phyloP scores from a whole-genome alignment of 148 eudicot genomes.

The Arbutus unedo region DNA sequence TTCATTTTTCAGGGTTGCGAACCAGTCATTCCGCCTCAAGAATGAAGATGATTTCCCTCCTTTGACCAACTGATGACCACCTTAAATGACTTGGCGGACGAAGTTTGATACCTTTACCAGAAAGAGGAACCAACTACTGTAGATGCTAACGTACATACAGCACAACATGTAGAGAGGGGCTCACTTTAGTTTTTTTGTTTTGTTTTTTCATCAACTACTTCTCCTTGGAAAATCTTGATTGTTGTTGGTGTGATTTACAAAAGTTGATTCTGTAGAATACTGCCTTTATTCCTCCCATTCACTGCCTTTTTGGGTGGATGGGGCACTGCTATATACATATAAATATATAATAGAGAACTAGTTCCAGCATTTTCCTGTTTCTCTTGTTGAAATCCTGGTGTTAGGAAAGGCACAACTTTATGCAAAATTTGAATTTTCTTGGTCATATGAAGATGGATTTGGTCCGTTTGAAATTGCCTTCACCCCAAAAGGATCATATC shows the following conservation, averaged over 20 bases:
- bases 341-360: not conserved
- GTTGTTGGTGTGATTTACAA: not conserved
- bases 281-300: not conserved
- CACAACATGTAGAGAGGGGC: not conserved
- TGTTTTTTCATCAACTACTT: not conserved
- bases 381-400: not conserved
- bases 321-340: not conserved
- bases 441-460: no score
- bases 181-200: not conserved
- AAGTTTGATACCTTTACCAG: not conserved
- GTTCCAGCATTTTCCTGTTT: not conserved
- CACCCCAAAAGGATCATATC: no score
- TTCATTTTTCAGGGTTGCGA: constrained; percentile 29
- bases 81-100: constrained; percentile 17
- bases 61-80: constrained; percentile 10
- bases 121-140: not conserved
- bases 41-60: constrained; percentile 51
- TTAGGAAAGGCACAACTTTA: not conserved
- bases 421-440: not conserved
- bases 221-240: not conserved
- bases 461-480: no score
- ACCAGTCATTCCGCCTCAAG: constrained; percentile 27
- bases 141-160: not conserved
- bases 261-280: constrained; percentile 14
- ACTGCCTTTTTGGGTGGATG: not conserved